Percentiles rank a stretch among this genome's conserved stretches.
Conservation (phyloP, 2,329 filamentous ascomycete species). For the Pseudogymnoascus sp. region DNA sequence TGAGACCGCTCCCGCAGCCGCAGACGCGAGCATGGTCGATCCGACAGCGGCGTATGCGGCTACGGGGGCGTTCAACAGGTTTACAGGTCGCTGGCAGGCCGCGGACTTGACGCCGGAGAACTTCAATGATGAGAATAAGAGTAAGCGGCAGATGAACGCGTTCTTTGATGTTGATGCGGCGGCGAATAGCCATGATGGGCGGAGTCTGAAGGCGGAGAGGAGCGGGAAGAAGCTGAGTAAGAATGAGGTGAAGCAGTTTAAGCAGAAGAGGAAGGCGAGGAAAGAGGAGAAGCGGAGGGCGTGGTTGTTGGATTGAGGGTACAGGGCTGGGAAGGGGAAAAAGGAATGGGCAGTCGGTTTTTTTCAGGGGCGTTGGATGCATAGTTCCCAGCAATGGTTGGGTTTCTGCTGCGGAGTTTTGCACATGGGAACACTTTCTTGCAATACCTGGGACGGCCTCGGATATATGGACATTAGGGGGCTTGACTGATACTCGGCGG, state of each 20-base stretch:
- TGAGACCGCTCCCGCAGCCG: conserved; percentile 31
- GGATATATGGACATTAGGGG: not conserved
- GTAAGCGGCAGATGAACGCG: conserved; percentile 79
- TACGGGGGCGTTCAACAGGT: conserved; percentile 79
- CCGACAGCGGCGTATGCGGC: conserved; percentile 53
- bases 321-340: not conserved
- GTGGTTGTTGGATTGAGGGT: conserved; percentile 73
- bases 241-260: conserved; percentile 82
- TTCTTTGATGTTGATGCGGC: conserved; percentile 96
- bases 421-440: not conserved
- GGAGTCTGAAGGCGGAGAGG: conserved; percentile 85
- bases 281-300: conserved; percentile 93
- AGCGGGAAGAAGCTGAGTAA: conserved; percentile 77
- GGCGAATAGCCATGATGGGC: conserved; percentile 82
- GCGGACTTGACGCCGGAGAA: conserved; percentile 62
- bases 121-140: conserved; percentile 83
- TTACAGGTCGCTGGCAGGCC: conserved; percentile 77
- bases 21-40: conserved; percentile 31
- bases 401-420: not conserved
- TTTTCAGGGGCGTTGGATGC: conserved; percentile 2
- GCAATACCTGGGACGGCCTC: not conserved
- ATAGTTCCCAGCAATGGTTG: not conserved
- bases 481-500: not conserved
- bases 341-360: not conserved
- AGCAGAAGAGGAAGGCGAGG: conserved; percentile 78